Percentiles rank a stretch among this genome's conserved stretches.
Evolutionary conservation across 768 basidiomycete species (phyloP).

Genomic region (Plicaturopsis crispa): DNA sequence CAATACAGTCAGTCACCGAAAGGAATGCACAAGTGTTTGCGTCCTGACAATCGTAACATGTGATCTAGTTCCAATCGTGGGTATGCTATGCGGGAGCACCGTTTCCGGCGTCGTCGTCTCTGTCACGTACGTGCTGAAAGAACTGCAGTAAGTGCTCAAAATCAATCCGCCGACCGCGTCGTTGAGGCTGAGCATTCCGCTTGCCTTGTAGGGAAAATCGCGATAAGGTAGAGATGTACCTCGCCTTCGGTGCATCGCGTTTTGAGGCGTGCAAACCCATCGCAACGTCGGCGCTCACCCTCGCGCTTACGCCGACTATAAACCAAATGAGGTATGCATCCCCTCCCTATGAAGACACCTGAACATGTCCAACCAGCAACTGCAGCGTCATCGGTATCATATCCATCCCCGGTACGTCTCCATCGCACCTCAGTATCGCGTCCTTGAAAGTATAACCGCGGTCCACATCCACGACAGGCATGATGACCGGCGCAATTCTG

Average conservation of each 20-base stretch:
- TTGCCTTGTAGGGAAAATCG: constrained; percentile 53
- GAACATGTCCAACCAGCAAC: background rate
- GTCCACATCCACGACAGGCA: too few species aligned
- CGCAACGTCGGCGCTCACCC: constrained; percentile 67
- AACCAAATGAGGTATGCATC: constrained; percentile 72
- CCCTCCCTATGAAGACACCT: background rate
- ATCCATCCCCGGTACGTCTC: constrained; percentile 62
- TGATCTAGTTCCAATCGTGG: constrained; percentile 64
- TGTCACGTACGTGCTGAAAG: constrained; percentile 63
- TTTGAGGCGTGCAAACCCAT: constrained; percentile 81
- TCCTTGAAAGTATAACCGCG: too few species aligned
- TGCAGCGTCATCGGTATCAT: constrained; percentile 67
- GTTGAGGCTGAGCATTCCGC: too few species aligned
- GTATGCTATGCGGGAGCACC: constrained; percentile 80
- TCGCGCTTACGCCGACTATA: constrained; percentile 75
- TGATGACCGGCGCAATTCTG: constrained; percentile 90
- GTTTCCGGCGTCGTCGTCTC: constrained; percentile 72
- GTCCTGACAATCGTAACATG: constrained; percentile 1
- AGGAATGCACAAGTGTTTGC: background rate
- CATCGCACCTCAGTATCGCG: too few species aligned
- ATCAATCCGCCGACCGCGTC: too few species aligned
- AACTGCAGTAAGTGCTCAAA: constrained; percentile 51
- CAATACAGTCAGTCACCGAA: constrained; percentile 54
- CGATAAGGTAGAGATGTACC: constrained; percentile 81
- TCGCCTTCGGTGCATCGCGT: constrained; percentile 80